Percentiles rank a stretch among this genome's conserved stretches.
phyloP scores from a whole-genome alignment of 805 yeast species.

The Zygotorulaspora chibaensis region DNA sequence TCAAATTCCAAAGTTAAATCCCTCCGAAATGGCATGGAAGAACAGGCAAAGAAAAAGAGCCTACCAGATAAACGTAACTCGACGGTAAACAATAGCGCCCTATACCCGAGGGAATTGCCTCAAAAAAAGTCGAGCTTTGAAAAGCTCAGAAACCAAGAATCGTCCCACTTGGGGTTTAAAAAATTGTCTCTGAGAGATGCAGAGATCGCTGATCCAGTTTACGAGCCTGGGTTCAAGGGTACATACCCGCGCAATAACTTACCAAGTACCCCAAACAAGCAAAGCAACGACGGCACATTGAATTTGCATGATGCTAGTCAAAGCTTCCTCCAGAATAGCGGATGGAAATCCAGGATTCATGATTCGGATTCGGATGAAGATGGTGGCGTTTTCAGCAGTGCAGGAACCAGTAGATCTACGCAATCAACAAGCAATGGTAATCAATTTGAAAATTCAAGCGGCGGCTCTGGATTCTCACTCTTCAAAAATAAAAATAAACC shows the following conservation, averaged over 20 bases:
- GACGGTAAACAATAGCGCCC: constrained; percentile 13
- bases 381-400: constrained; percentile 18
- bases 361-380: constrained; percentile 63
- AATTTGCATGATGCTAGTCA: constrained; percentile 2
- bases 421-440: constrained; percentile 11
- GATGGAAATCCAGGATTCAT: constrained; percentile 51
- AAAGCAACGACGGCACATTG: constrained; percentile 9
- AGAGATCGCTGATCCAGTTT: constrained; percentile 6
- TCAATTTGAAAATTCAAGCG: constrained; percentile 4
- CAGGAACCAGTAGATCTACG: constrained; percentile 13
- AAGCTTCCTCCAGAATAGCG: constrained; percentile 17
- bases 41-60: constrained; percentile 6
- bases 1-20: constrained; percentile 2
- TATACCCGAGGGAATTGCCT: constrained; percentile 39
- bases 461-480: constrained; percentile 17
- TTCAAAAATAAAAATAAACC: constrained; percentile 17
- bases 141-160: constrained; percentile 37
- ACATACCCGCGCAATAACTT: constrained; percentile 5
- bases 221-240: constrained; percentile 10
- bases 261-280: constrained; percentile 6
- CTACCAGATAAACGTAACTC: constrained; percentile 20
- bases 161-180: constrained; percentile 36
- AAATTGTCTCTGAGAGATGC: constrained; percentile 36
- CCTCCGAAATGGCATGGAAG: constrained; percentile 6
- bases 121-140: constrained; percentile 54